A percentile compares a stretch with the other conserved stretches of the same genome.
phyloP scores from a whole-genome alignment of 495 filamentous ascomycete genomes.

The Extremus antarcticus region DNA sequence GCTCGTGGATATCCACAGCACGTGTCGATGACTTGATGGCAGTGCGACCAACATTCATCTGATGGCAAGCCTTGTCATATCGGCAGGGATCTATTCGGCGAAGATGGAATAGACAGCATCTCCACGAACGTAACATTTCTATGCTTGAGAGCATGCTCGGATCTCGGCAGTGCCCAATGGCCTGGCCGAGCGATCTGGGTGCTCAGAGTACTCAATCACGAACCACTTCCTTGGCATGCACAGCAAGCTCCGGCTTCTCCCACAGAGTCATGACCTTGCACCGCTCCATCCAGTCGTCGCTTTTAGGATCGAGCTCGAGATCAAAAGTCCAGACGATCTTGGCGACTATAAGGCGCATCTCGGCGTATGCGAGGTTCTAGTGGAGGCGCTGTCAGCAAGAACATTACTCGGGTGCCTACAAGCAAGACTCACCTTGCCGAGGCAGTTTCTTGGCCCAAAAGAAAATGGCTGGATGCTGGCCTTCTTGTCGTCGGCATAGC shows the following conservation, averaged over 20 bases:
- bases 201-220: slow-evolving; percentile 4
- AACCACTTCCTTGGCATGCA: slow-evolving; percentile 12
- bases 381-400: neutral
- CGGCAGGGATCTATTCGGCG: too few species aligned
- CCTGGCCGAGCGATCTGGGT: neutral
- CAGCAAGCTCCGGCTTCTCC: slow-evolving; percentile 17
- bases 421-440: slow-evolving; percentile 17
- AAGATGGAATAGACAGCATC: too few species aligned
- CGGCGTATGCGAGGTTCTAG: slow-evolving; percentile 20
- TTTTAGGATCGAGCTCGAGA: slow-evolving; percentile 16
- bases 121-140: too few species aligned
- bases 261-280: slow-evolving; percentile 11
- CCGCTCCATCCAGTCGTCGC: slow-evolving; percentile 15
- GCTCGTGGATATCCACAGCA: too few species aligned
- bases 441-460: slow-evolving; percentile 18
- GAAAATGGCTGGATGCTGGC: slow-evolving; percentile 12
- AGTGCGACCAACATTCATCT: too few species aligned
- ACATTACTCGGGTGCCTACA: too few species aligned
- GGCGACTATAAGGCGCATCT: slow-evolving; percentile 25
- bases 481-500: slow-evolving; percentile 17
- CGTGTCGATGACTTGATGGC: too few species aligned
- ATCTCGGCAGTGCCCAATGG: neutral
- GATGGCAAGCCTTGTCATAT: too few species aligned
- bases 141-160: too few species aligned
- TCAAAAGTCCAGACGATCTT: slow-evolving; percentile 21